A percentile compares a stretch with the other conserved stretches of the same genome.
phyloP scores from a whole-genome alignment of 2,329 filamentous ascomycete genomes.

The Onygena corvina region DNA sequence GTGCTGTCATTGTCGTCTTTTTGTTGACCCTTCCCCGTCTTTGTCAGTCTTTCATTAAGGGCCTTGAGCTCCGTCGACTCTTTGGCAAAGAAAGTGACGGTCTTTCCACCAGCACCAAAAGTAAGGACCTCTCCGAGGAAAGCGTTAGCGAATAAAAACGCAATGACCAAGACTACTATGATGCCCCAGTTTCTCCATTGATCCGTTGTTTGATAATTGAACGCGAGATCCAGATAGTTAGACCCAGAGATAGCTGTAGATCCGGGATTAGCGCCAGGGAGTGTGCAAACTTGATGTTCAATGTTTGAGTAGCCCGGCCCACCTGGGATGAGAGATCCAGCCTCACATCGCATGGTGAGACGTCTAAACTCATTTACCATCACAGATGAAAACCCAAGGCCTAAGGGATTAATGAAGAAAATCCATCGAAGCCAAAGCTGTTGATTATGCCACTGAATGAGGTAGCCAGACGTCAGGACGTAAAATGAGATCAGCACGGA shows the following conservation, averaged over 20 bases:
- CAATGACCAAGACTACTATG: slow-evolving; percentile 51
- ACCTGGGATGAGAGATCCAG: slow-evolving; percentile 33
- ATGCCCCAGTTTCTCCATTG: slow-evolving; percentile 63
- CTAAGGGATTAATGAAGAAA: slow-evolving; percentile 66
- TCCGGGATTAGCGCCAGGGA: slow-evolving; percentile 48
- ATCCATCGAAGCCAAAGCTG: slow-evolving; percentile 71
- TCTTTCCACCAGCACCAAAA: slow-evolving; percentile 32
- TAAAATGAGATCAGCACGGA: slow-evolving; percentile 63
- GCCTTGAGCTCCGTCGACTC: slow-evolving; percentile 25
- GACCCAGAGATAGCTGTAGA: slow-evolving; percentile 45
- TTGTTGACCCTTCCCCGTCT: slow-evolving; percentile 29
- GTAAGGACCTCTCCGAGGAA: slow-evolving; percentile 31
- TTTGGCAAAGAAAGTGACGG: slow-evolving; percentile 32
- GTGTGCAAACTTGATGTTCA: slow-evolving; percentile 49
- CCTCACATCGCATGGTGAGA: slow-evolving; percentile 45
- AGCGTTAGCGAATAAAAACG: slow-evolving; percentile 40
- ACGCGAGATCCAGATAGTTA: slow-evolving; percentile 43
- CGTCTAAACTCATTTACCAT: slow-evolving; percentile 72
- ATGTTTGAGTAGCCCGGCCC: slow-evolving; percentile 30
- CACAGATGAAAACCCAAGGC: slow-evolving; percentile 67
- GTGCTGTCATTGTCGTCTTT: slow-evolving; percentile 26
- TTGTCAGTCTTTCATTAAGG: slow-evolving; percentile 29
- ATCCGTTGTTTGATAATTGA: slow-evolving; percentile 47
- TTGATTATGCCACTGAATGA: slow-evolving; percentile 38
- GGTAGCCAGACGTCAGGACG: slow-evolving; percentile 34